These are phyloP conservation scores for Penicillium sp. DNA, from an alignment of 2,329 filamentous ascomycete species.

Conservation along the genomic window DNA sequence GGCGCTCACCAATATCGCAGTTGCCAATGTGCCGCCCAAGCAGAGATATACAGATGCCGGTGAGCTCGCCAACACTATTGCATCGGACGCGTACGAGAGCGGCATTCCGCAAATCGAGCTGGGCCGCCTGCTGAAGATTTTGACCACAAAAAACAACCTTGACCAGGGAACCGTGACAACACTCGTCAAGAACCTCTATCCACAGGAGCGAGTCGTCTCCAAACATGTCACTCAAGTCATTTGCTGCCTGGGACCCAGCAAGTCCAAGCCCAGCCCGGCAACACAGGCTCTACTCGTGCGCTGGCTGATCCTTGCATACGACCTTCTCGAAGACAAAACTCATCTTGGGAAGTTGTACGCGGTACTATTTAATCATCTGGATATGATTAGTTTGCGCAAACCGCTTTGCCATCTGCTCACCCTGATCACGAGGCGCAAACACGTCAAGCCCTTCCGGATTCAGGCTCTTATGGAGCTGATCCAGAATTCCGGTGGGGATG, in stretches of 20 bases:
- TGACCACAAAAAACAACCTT: slow-evolving; percentile 62
- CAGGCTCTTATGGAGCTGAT: slow-evolving; percentile 59
- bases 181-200: slow-evolving; percentile 70
- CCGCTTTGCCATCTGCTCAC: slow-evolving; percentile 71
- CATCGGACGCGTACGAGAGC: slow-evolving; percentile 59
- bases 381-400: slow-evolving; percentile 70
- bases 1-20: slow-evolving; percentile 17
- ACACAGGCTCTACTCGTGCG: slow-evolving; percentile 67
- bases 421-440: slow-evolving; percentile 70
- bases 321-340: slow-evolving; percentile 59
- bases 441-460: slow-evolving; percentile 78
- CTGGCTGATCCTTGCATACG: slow-evolving; percentile 74
- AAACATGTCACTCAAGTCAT: slow-evolving; percentile 61
- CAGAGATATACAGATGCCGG: slow-evolving; percentile 60
- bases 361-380: slow-evolving; percentile 73
- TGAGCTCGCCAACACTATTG: slow-evolving; percentile 58
- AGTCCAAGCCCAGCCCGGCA: slow-evolving; percentile 64
- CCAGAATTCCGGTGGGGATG: slow-evolving; percentile 55
- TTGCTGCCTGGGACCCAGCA: slow-evolving; percentile 69
- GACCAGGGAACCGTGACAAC: slow-evolving; percentile 69
- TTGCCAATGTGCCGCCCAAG: slow-evolving; percentile 54
- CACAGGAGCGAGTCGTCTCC: slow-evolving; percentile 58
- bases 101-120: slow-evolving; percentile 62
- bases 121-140: slow-evolving; percentile 58
- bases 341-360: slow-evolving; percentile 66